Base-by-base conservation (phyloP, 2,329 filamentous ascomycete species). In the Hymenoscyphus albidus region DNA sequence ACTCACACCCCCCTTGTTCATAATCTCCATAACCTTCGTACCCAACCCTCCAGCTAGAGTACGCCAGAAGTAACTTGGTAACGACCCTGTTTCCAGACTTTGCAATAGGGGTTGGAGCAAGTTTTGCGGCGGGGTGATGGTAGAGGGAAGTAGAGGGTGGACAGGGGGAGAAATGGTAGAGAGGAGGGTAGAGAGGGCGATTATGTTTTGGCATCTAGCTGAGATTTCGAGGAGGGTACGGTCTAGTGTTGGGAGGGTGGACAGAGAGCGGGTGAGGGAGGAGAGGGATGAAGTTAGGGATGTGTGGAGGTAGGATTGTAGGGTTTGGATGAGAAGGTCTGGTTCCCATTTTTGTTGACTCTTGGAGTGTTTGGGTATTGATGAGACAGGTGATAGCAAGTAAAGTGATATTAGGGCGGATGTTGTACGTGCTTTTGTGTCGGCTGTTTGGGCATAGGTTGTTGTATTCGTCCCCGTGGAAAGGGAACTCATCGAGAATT, bases 61-160 rank as follows among this genome's bases (percentile, higher is more conserved):
- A 62, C 95, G 85, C 93, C 95, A 99, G 79, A 97, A 99, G 76
- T 94, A 96, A 0, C 91, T 94, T 1, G 92, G 87, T 16, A 99
- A 80, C 1, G 91, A 95, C 0, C 91, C 87, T 0, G 93, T 97
- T 77, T 98, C 95, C 7, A 99, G 84, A n/a, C 88, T 82, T 12
- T 85, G 80, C 9, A 96, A 83, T 0, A 97, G 80, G 0, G 88
- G 88, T 64, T 89, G 85, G 0, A 97, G 82, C 54, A 97, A 83
- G 64, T 80, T 84, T 2, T 74, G 67, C 22, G 77, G 74, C 74
- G 31, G 69, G 56, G 63, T 3, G 35, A 66, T 7, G 61, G 65
- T 64, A 10, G 66, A 38, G 3, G 79, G 76, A 2, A 94, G 75
- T 0, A 91, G 79, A 0, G 91, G 89, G 72, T 96, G 92, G 0